A percentile compares a stretch with the other conserved stretches of the same genome.
phyloP scores from a whole-genome alignment of 208 protist species.

The Leishmania mexicana region DNA sequence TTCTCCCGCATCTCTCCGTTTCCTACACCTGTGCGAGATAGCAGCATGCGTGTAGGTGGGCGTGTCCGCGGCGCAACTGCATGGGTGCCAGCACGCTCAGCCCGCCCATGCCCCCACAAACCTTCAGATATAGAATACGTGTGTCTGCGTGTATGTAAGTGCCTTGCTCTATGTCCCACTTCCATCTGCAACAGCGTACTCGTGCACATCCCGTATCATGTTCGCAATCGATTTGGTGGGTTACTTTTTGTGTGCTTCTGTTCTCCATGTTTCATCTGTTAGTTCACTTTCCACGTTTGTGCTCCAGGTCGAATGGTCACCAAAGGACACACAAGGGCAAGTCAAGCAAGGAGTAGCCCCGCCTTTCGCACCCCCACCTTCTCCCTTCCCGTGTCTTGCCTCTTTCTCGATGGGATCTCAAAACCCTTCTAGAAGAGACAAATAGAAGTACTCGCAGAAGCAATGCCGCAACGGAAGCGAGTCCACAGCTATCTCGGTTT shows the following conservation, averaged over 20 bases:
- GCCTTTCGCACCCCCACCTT: not conserved
- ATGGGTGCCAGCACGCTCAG: not conserved
- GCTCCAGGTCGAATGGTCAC: not conserved
- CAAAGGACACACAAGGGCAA: not conserved
- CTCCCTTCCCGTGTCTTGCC: not conserved
- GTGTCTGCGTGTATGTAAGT: not conserved
- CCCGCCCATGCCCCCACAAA: not conserved
- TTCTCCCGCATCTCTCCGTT: not conserved
- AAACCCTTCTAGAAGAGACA: not conserved
- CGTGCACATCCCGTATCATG: not conserved
- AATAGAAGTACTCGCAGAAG: not conserved
- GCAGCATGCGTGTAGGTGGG: not conserved
- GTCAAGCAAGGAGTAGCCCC: not conserved
- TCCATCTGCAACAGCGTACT: not conserved
- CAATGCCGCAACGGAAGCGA: not conserved
- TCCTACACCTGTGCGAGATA: not conserved
- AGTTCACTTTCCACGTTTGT: conserved; percentile 1
- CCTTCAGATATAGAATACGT: not conserved
- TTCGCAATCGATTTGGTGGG: not conserved
- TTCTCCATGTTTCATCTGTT: not conserved
- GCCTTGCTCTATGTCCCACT: not conserved
- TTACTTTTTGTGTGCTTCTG: not conserved
- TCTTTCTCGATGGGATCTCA: not conserved
- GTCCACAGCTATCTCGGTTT: not conserved
- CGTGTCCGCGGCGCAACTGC: not conserved